Evolutionary conservation across 305 asterid species (phyloP), one percentile per base, ranked within the genome.

Genomic region (Withania somnifera): DNA sequence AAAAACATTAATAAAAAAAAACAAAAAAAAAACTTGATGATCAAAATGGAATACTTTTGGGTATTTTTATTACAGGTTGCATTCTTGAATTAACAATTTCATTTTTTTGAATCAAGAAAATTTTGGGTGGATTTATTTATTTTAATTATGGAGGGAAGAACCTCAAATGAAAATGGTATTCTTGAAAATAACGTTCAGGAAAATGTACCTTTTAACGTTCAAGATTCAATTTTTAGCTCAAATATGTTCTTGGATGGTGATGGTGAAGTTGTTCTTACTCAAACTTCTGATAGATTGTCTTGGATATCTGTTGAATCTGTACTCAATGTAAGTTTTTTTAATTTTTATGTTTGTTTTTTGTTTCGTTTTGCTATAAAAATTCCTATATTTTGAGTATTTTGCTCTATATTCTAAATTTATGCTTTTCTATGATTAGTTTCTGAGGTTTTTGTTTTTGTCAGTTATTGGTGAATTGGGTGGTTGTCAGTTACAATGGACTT

Each of bases 201-300:
- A 80, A 86, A 81, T 84, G 82, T 86, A 82, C 83, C 82, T 2
- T 85, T 85, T 77, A 79, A 82, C 66, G 82, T 68, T 54, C 86
- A 80, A 84, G 89, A 84, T 66, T 84, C 91, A 54, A 81, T 87
- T 84, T 88, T 88, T 79, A 85, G 89, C 88, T 89, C 93, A 64
- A 89, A 68, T 64, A 73, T 92, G 80, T 89, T 92, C 84, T 79
- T 95, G 86, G 96, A 91, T 84, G 83, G 83, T 84, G 84, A 89
- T 63, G 98, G 98, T 20, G 93, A 90, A 88, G 92, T 93, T 83
- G 86, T 90, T 88, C 89, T 94, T 60, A 86, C 94, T 57, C 89
- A 45, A 53, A 82, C 89, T 84, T 84, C 91, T 22, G 86, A 89
- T 78, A 92, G 90, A n/a, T 83, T 95, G 87, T 91, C 93, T 42